These are phyloP conservation scores for Wickerhamiella spandovensis DNA, from an alignment of 805 yeast species.

Conservation along the genomic window DNA sequence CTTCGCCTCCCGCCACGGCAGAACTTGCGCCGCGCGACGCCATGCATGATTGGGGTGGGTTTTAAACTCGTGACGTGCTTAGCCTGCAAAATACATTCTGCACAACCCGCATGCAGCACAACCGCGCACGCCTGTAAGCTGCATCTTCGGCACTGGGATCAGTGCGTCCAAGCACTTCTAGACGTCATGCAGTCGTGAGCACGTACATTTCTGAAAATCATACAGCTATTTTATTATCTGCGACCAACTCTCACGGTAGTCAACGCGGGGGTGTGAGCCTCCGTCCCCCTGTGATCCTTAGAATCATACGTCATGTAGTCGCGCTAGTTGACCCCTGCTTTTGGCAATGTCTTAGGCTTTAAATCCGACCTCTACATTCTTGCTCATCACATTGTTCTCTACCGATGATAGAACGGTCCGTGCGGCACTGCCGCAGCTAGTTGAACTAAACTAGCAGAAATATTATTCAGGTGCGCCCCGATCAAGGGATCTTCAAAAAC, in stretches of 20 bases:
- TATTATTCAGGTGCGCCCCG: background rate
- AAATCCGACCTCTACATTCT: background rate
- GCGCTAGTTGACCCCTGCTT: background rate
- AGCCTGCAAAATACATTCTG: background rate
- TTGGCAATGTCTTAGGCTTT: background rate
- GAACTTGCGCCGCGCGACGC: no score
- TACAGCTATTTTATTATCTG: background rate
- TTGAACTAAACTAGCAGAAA: background rate
- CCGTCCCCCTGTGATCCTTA: background rate
- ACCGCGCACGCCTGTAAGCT: background rate
- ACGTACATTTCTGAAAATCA: background rate
- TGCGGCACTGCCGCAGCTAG: background rate
- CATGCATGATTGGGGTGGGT: background rate
- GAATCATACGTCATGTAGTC: background rate
- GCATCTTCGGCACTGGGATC: background rate
- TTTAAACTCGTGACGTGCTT: background rate
- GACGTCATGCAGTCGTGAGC: background rate
- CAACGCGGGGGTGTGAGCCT: no score
- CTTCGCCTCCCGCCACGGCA: no score
- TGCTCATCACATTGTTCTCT: background rate
- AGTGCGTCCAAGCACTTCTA: background rate
- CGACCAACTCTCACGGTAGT: background rate
- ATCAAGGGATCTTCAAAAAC: background rate
- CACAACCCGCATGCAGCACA: background rate
- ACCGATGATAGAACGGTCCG: background rate